Conservation (phyloP, 2,329 filamentous ascomycete species). For the Talaromyces sp. region DNA sequence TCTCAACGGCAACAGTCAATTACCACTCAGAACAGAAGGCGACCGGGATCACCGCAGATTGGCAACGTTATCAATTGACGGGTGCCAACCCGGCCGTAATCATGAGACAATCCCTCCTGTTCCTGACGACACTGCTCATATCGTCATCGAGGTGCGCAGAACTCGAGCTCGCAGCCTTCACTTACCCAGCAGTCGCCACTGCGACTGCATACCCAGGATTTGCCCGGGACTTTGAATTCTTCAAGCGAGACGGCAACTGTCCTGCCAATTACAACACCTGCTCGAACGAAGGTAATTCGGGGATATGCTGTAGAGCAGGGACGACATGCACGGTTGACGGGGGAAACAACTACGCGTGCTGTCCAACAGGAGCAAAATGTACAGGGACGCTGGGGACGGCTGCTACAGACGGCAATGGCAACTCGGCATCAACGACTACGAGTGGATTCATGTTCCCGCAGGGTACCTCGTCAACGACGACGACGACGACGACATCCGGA, state of each 20-base stretch:
- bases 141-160: slow-evolving; percentile 30
- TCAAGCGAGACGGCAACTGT: slow-evolving; percentile 42
- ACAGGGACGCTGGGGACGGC: slow-evolving; percentile 51
- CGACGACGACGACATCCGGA: slow-evolving; percentile 31
- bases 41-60: not conserved
- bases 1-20: not conserved
- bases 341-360: slow-evolving; percentile 59
- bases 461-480: slow-evolving; percentile 27
- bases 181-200: slow-evolving; percentile 22
- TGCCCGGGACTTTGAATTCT: slow-evolving; percentile 27
- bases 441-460: slow-evolving; percentile 37
- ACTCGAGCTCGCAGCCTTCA: slow-evolving; percentile 31
- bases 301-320: slow-evolving; percentile 54
- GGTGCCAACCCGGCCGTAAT: slow-evolving; percentile 19
- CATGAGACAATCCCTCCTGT: slow-evolving; percentile 35
- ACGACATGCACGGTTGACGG: slow-evolving; percentile 55
- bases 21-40: not conserved
- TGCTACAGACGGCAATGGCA: slow-evolving; percentile 14
- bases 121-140: slow-evolving; percentile 31
- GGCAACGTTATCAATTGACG: not conserved
- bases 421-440: slow-evolving; percentile 22
- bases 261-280: slow-evolving; percentile 53
- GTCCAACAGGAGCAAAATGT: slow-evolving; percentile 55
- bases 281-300: slow-evolving; percentile 49
- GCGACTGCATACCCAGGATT: slow-evolving; percentile 28